A percentile compares a stretch with the other conserved stretches of the same genome.
Conservation (phyloP, 768 basidiomycete species). For the Russula dissimulans region DNA sequence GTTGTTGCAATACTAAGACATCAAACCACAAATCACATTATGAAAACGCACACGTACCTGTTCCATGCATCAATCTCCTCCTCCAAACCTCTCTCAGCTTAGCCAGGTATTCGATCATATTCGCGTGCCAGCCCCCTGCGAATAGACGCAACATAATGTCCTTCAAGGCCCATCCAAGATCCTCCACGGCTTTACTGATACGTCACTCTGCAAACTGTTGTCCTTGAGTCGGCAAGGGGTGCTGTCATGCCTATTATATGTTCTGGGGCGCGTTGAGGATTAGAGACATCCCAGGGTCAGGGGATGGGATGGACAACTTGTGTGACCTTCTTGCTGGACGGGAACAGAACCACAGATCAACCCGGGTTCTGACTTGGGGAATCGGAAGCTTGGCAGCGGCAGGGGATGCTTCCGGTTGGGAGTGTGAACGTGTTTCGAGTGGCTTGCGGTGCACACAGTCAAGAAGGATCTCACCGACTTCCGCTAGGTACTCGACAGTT, state of each 20-base stretch:
- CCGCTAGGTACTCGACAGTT: not conserved
- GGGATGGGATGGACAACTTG: constrained; percentile 18
- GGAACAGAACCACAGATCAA: constrained; percentile 27
- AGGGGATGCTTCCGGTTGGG: constrained; percentile 25
- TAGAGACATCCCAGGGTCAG: constrained; percentile 27
- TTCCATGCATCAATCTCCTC: constrained; percentile 84
- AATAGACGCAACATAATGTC: constrained; percentile 69
- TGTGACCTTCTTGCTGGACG: constrained; percentile 16
- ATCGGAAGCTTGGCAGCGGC: constrained; percentile 20
- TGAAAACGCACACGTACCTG: constrained; percentile 33
- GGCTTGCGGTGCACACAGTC: constrained; percentile 3
- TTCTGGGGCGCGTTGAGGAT: constrained; percentile 51
- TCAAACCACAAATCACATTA: not conserved
- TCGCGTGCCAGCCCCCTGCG: constrained; percentile 50
- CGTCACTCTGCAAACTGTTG: constrained; percentile 63
- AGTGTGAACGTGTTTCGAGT: constrained; percentile 8
- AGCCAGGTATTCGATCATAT: constrained; percentile 67
- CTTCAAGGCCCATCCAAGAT: constrained; percentile 58
- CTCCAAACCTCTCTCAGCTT: constrained; percentile 63
- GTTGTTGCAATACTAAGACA: constrained; percentile 28
- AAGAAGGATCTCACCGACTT: constrained; percentile 17
- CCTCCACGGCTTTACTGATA: constrained; percentile 82
- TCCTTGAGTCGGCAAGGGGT: constrained; percentile 66
- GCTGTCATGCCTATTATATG: constrained; percentile 66
- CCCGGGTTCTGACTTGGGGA: constrained; percentile 43